Evolutionary conservation across 768 basidiomycete genomes (phyloP), one percentile per base, ranked within the genome.

Genomic region (Suillus spraguei): DNA sequence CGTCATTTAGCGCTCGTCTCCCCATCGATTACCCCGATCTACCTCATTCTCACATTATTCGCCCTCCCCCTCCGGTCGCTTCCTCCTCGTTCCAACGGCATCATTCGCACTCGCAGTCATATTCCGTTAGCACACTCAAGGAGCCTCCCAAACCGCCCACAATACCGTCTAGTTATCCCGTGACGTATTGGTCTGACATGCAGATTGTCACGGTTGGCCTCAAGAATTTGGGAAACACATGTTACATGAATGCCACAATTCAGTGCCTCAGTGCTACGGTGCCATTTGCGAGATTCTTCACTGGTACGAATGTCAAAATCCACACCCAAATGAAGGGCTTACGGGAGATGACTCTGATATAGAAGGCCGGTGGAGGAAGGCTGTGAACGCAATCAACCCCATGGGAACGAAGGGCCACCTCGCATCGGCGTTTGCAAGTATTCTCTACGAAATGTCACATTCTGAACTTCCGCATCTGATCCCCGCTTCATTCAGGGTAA

Each of bases 221-320:
- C 72, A 96, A 96, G 84, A 99, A 99, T 73, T 72, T 99, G 64
- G 90, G 92, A 20, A 99, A 98, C 74, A 99, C 97, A 9, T 99
- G 97, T 75, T 99, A 99, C 73, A 99, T 99, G 95, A 99, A 99
- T 74, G 93, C 97, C 36, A 95, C 95, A 7, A 86, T 99, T 17
- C 97, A 99, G 76, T 99, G 97, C 74, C 80, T 99, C 72, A 95
- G 90, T 72, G 96, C 96, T 0, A 97, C 97, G 0, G 87, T 92
- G 8, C 97, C 97, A 0, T 97, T 99, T 75, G 87, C 95, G 36
- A 83, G 88, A 60, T 98, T 96, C 79, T 99, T 99, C 70, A 89
- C 88, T 5, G 91, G 95, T 95, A 72, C 20, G 24, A n/a, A 65
- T 24, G 58, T 59, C 61, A 56, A 35, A 46, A 35, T 61, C 59